These are phyloP conservation scores for Xylariaceae sp. DNA, from an alignment of 2,329 filamentous ascomycete species.

Conservation along the genomic window DNA sequence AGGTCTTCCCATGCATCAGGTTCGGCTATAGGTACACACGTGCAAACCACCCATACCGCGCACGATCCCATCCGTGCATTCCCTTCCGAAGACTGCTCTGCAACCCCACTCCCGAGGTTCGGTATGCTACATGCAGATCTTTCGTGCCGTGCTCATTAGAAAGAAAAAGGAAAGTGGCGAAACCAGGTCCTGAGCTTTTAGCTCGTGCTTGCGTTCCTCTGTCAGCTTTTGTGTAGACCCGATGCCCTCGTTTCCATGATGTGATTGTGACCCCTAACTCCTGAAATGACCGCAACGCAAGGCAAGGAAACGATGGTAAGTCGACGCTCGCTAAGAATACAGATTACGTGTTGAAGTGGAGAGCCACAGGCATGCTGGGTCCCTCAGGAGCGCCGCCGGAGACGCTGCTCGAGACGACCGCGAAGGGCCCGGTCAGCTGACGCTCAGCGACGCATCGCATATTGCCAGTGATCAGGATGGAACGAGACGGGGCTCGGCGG, in stretches of 20 bases:
- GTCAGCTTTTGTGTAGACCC: slow-evolving; percentile 31
- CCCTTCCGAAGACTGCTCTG: slow-evolving; percentile 9
- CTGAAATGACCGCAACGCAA: slow-evolving; percentile 16
- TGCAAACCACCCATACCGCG: slow-evolving; percentile 3
- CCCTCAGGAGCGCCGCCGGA: neutral
- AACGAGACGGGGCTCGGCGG: slow-evolving; percentile 64
- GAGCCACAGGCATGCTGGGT: slow-evolving; percentile 1
- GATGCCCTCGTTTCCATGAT: slow-evolving; percentile 24
- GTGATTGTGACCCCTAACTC: slow-evolving; percentile 26
- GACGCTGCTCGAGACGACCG: no score
- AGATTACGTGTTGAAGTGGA: slow-evolving; percentile 23
- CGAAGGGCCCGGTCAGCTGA: neutral
- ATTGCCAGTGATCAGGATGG: slow-evolving; percentile 54
- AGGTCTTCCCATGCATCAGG: slow-evolving; percentile 1
- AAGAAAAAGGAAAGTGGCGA: slow-evolving; percentile 1
- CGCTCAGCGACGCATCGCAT: slow-evolving; percentile 33
- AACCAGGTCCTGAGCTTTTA: slow-evolving; percentile 10
- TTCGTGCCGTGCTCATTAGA: slow-evolving; percentile 2
- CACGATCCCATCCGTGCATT: neutral
- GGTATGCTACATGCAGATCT: slow-evolving; percentile 15
- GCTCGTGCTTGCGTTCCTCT: slow-evolving; percentile 16
- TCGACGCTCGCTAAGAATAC: slow-evolving; percentile 25
- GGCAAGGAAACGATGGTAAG: slow-evolving; percentile 8
- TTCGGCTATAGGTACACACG: slow-evolving; percentile 7
- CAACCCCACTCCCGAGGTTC: slow-evolving; percentile 7